These are phyloP conservation scores for Podospora sp. DNA, from an alignment of 495 filamentous ascomycete species.

Conservation along the genomic window DNA sequence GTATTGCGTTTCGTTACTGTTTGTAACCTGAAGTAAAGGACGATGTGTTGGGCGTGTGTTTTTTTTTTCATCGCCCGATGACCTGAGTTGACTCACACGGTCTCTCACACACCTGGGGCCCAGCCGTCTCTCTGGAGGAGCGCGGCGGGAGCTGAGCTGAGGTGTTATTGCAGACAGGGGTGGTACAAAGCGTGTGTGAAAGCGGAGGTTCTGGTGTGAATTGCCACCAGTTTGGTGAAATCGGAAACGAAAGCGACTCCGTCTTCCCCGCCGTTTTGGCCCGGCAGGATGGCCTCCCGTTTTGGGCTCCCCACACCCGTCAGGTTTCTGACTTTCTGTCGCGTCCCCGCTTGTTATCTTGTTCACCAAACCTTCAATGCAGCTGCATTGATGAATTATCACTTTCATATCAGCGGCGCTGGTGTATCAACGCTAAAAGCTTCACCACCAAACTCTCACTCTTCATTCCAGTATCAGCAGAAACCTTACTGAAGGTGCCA, in stretches of 20 bases:
- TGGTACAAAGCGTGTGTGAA: neutral
- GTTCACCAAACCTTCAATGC: neutral
- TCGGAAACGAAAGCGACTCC: constrained; percentile 4
- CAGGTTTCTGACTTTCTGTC: neutral
- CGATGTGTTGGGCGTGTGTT: neutral
- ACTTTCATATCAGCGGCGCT: neutral
- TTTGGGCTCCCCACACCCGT: neutral
- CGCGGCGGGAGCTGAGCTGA: constrained; percentile 20
- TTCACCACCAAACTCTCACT: neutral
- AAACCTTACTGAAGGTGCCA: neutral
- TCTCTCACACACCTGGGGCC: constrained; percentile 13
- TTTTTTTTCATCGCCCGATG: constrained; percentile 14
- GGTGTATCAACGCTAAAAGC: neutral
- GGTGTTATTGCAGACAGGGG: constrained; percentile 19
- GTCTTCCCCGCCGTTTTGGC: constrained; percentile 11
- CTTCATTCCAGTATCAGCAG: neutral
- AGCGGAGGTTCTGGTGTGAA: constrained; percentile 8
- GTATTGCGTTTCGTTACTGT: neutral
- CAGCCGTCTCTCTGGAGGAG: constrained; percentile 17
- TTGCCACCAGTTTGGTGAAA: constrained; percentile 11
- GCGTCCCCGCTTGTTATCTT: neutral
- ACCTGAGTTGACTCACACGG: constrained; percentile 21
- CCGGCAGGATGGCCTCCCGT: neutral
- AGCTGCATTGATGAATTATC: neutral
- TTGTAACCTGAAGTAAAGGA: neutral